Conservation (phyloP, 2,329 filamentous ascomycete genomes). For the Xylariaceae sp. region DNA sequence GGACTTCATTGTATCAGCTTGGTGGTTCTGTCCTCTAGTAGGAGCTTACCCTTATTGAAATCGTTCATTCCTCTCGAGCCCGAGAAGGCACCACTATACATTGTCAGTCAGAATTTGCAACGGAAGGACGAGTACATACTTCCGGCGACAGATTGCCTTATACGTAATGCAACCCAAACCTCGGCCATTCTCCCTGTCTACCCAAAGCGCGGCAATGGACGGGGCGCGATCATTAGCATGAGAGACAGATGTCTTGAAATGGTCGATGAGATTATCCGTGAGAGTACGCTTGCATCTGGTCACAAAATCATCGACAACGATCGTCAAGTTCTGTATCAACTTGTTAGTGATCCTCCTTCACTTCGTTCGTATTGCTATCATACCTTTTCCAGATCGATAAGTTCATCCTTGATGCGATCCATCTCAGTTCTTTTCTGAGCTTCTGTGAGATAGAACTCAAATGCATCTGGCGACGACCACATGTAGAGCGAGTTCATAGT, state of each 20-base stretch:
- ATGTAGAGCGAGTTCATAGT: slow-evolving; percentile 27
- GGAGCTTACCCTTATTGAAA: slow-evolving; percentile 17
- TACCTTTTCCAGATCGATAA: slow-evolving; percentile 10
- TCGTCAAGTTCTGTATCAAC: slow-evolving; percentile 5
- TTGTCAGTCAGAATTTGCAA: slow-evolving; percentile 1
- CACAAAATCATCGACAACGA: background rate
- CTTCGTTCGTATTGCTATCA: too few species aligned
- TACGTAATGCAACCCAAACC: slow-evolving; percentile 9
- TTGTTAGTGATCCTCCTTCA: too few species aligned
- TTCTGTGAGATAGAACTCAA: slow-evolving; percentile 16
- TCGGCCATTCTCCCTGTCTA: slow-evolving; percentile 2
- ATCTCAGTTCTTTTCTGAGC: slow-evolving; percentile 26
- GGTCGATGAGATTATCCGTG: slow-evolving; percentile 5
- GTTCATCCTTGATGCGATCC: slow-evolving; percentile 1
- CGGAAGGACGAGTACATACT: slow-evolving; percentile 5
- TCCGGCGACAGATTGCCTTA: slow-evolving; percentile 9
- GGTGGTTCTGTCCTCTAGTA: background rate
- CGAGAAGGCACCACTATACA: slow-evolving; percentile 13
- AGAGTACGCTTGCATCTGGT: slow-evolving; percentile 2
- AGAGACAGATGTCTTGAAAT: slow-evolving; percentile 1
- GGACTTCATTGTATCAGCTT: background rate
- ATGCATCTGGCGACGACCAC: slow-evolving; percentile 6
- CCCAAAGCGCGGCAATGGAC: slow-evolving; percentile 8
- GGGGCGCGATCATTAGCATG: slow-evolving; percentile 5
- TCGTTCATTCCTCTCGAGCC: slow-evolving; percentile 3